Percentiles rank a stretch among this genome's conserved stretches.
phyloP scores from a whole-genome alignment of 306 rosid species.

The Gillenia trifoliata region DNA sequence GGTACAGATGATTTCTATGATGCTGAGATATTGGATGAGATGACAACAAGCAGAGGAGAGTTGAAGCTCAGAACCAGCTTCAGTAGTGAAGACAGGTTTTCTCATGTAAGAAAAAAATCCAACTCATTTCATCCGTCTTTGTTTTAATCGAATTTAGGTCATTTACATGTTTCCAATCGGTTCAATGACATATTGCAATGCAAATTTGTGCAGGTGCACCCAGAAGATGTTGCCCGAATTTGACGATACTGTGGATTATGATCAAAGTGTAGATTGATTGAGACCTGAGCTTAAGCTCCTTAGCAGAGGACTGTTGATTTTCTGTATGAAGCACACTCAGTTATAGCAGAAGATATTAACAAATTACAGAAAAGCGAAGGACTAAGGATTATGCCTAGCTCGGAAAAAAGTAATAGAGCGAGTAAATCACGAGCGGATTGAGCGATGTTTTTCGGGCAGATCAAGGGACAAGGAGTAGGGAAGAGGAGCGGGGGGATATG shows the following conservation, averaged over 20 bases:
- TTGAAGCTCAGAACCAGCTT: slow-evolving; percentile 65
- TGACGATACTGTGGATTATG: slow-evolving; percentile 12
- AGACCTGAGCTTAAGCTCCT: slow-evolving; percentile 8
- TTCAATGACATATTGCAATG: neutral
- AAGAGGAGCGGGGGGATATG: neutral
- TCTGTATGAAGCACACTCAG: neutral
- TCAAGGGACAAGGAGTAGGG: neutral
- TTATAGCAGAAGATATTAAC: neutral
- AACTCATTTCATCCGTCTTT: neutral
- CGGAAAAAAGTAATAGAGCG: neutral
- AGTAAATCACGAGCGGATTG: neutral
- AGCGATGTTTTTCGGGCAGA: neutral
- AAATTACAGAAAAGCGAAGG: neutral
- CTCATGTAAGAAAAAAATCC: slow-evolving; percentile 37
- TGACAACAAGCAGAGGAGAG: slow-evolving; percentile 84
- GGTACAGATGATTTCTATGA: slow-evolving; percentile 49
- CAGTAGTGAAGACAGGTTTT: slow-evolving; percentile 40
- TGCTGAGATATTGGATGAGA: slow-evolving; percentile 74
- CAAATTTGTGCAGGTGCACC: slow-evolving; percentile 37
- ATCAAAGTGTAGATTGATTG: slow-evolving; percentile 15
- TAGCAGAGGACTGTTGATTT: slow-evolving; percentile 11
- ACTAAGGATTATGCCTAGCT: neutral
- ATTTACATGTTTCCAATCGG: neutral
- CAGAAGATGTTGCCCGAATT: slow-evolving; percentile 18
- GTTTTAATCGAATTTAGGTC: too few species aligned